Percentiles rank a stretch among this genome's conserved stretches.
phyloP scores from a whole-genome alignment of 768 basidiomycete species.

The Artomyces pyxidatus region DNA sequence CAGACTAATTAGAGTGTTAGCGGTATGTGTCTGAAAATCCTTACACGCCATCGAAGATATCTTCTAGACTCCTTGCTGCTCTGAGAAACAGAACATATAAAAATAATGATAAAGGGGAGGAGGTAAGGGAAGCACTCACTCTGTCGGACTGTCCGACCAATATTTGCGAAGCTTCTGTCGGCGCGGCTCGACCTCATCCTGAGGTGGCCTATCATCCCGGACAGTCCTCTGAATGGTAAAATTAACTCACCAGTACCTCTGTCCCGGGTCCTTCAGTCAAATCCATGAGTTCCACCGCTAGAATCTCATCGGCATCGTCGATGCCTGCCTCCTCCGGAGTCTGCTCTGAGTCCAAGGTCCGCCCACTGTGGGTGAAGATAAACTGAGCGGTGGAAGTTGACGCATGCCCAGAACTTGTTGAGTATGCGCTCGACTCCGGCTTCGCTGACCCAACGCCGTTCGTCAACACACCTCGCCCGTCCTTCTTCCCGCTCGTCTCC shows the following conservation, averaged over 20 bases:
- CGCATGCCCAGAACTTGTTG: constrained; percentile 21
- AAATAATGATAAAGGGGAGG: not conserved
- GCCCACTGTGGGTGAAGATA: constrained; percentile 78
- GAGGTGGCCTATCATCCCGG: too few species aligned
- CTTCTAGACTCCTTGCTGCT: constrained; percentile 66
- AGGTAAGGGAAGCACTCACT: constrained; percentile 39
- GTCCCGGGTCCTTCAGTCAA: constrained; percentile 61
- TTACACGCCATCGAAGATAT: constrained; percentile 81
- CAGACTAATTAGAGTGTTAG: not conserved
- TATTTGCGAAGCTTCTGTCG: constrained; percentile 72
- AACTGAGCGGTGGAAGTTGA: constrained; percentile 54
- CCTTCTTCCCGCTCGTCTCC: constrained; percentile 44
- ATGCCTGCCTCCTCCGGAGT: constrained; percentile 83
- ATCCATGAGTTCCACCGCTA: constrained; percentile 88
- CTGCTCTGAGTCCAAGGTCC: constrained; percentile 70
- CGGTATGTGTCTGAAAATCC: constrained; percentile 18
- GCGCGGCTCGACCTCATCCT: constrained; percentile 46
- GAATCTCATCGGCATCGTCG: constrained; percentile 83
- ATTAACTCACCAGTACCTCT: constrained; percentile 52
- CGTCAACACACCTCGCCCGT: constrained; percentile 24
- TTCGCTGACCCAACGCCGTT: constrained; percentile 11
- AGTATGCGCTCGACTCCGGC: constrained; percentile 26
- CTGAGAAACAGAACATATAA: constrained; percentile 27
- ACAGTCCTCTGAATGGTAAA: too few species aligned
- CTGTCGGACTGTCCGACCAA: constrained; percentile 68